Conservation (phyloP, 2,329 filamentous ascomycete species). For the Neofusicoccum ribis region DNA sequence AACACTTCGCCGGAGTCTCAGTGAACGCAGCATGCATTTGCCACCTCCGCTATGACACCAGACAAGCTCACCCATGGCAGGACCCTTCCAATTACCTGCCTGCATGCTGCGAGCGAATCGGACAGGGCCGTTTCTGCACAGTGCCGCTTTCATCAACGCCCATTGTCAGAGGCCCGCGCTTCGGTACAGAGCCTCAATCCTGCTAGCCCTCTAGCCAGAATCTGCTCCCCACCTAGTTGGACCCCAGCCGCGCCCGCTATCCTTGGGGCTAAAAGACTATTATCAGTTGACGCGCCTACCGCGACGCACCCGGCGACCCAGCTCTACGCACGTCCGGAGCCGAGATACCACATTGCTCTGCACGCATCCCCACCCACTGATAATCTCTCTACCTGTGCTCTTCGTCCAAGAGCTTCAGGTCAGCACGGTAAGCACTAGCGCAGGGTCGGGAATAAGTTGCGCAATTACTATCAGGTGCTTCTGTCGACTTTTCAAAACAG, state of each 20-base stretch:
- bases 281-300: neutral
- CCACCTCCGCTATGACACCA: slow-evolving; percentile 1
- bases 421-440: slow-evolving; percentile 7
- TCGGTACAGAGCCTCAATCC: neutral
- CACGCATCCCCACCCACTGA: neutral
- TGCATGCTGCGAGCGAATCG: neutral
- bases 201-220: neutral
- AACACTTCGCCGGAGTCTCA: neutral
- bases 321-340: neutral
- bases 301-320: neutral
- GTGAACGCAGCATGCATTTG: slow-evolving; percentile 4
- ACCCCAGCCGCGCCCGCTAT: no score
- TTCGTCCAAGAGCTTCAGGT: neutral
- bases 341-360: neutral
- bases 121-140: neutral
- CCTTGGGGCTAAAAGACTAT: no score
- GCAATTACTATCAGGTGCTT: neutral
- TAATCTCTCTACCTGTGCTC: neutral
- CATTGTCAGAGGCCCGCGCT: neutral
- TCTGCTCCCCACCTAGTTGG: neutral
- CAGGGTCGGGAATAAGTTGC: neutral
- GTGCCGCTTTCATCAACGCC: neutral
- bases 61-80: neutral
- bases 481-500: neutral
- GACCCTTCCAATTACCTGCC: neutral